Conservation (phyloP, 768 basidiomycete genomes). For the Mycena galericulata region DNA sequence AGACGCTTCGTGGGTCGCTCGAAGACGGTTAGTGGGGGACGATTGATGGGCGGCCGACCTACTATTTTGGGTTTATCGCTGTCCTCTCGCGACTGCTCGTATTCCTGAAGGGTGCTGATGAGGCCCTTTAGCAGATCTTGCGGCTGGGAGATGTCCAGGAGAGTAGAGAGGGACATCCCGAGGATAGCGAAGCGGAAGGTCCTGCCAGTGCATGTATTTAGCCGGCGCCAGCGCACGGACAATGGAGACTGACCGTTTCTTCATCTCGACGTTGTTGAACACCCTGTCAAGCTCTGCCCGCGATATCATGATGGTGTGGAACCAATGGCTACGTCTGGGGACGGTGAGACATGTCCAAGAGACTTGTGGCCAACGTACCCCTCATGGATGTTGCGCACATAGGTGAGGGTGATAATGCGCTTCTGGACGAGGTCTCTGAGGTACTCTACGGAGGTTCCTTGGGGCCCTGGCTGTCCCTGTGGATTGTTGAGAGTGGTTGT, state of each 20-base stretch:
- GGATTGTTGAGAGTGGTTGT: conserved; percentile 42
- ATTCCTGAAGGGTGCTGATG: conserved; percentile 78
- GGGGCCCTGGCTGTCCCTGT: conserved; percentile 43
- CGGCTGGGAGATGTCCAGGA: conserved; percentile 85
- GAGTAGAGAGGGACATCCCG: conserved; percentile 86
- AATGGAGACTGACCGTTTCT: conserved; percentile 69
- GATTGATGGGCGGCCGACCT: conserved; percentile 1
- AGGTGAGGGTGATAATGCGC: conserved; percentile 86
- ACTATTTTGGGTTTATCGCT: conserved; percentile 77
- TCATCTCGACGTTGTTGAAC: conserved; percentile 82
- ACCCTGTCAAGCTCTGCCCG: conserved; percentile 77
- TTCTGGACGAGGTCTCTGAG: conserved; percentile 85
- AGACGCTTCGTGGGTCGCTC: conserved; percentile 56
- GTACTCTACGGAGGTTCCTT: conserved; percentile 82
- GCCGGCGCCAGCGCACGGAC: not conserved
- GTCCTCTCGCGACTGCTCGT: conserved; percentile 83
- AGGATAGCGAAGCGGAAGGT: conserved; percentile 87
- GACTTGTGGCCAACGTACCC: conserved; percentile 65
- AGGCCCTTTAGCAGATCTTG: conserved; percentile 84
- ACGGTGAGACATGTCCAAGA: not conserved
- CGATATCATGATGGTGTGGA: conserved; percentile 87
- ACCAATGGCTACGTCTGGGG: conserved; percentile 84
- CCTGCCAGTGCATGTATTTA: conserved; percentile 52
- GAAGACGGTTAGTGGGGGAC: conserved; percentile 11
- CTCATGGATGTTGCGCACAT: conserved; percentile 87